phyloP scores from a whole-genome alignment of 2,329 filamentous ascomycete genomes.

The Stemphylium lycopersici region DNA sequence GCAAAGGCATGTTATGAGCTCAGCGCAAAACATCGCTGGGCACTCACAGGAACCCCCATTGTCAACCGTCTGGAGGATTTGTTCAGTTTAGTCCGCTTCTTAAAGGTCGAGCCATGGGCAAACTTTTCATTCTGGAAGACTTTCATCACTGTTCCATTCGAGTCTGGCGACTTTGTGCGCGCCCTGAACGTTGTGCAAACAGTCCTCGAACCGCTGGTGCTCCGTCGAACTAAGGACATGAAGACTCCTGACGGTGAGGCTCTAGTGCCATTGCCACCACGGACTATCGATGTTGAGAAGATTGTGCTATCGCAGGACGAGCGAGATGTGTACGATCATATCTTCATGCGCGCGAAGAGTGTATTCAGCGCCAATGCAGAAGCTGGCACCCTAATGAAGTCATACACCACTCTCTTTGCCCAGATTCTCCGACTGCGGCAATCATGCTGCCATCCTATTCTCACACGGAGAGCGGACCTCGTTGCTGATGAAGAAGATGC shows the following conservation, averaged over 20 bases:
- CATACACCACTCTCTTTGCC: conserved; percentile 95
- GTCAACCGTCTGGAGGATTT: conserved; percentile 95
- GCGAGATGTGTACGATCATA: conserved; percentile 89
- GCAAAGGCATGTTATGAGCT: conserved; percentile 94
- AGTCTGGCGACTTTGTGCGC: conserved; percentile 91
- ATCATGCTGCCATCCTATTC: conserved; percentile 88
- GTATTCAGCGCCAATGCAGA: conserved; percentile 87
- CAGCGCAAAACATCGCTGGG: conserved; percentile 85
- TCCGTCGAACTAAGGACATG: conserved; percentile 97
- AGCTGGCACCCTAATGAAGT: conserved; percentile 90
- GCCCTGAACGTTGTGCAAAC: conserved; percentile 97
- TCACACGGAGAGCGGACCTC: conserved; percentile 83
- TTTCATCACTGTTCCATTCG: conserved; percentile 96
- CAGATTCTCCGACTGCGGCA: conserved; percentile 93
- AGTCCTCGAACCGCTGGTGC: conserved; percentile 91
- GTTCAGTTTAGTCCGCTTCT: conserved; percentile 89
- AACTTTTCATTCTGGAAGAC: conserved; percentile 99
- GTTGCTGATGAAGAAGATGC: conserved; percentile 89
- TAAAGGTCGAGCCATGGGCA: conserved; percentile 95
- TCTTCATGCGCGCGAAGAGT: conserved; percentile 80
- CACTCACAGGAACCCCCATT: conserved; percentile 91
- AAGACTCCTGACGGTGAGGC: conserved; percentile 85
- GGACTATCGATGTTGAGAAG: conserved; percentile 82
- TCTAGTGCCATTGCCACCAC: conserved; percentile 80
- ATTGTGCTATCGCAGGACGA: conserved; percentile 86